Percentiles rank a stretch among this genome's conserved stretches.
Evolutionary conservation across 2,329 filamentous ascomycete genomes (phyloP).

Genomic region (Venturia oleaginea): DNA sequence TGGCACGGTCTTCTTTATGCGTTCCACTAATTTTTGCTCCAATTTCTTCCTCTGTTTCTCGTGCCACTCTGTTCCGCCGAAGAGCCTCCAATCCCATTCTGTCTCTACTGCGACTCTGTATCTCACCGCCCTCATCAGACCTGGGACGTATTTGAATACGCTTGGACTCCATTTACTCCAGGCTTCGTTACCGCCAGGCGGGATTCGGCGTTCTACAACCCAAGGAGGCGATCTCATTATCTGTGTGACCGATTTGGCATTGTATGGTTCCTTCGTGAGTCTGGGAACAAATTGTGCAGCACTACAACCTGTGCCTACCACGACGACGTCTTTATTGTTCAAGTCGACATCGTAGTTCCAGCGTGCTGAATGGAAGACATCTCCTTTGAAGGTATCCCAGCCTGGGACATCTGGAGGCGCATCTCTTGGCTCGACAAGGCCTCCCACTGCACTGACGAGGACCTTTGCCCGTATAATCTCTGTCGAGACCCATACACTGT

Average conservation of each 20-base stretch:
- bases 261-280: conserved; percentile 38
- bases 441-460: conserved; percentile 47
- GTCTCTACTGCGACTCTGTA: conserved; percentile 36
- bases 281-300: conserved; percentile 48
- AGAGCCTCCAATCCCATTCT: conserved; percentile 39
- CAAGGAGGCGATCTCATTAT: conserved; percentile 51
- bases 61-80: conserved; percentile 32
- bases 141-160: conserved; percentile 42
- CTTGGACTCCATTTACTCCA: conserved; percentile 40
- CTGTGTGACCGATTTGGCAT: conserved; percentile 49
- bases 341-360: conserved; percentile 47
- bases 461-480: conserved; percentile 46
- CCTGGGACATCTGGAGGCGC: conserved; percentile 44
- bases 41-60: conserved; percentile 29
- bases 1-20: conserved; percentile 44
- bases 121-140: conserved; percentile 38
- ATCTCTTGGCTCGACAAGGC: conserved; percentile 43
- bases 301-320: conserved; percentile 50
- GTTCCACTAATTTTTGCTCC: conserved; percentile 35
- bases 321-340: conserved; percentile 46
- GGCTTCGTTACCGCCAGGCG: conserved; percentile 30
- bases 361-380: conserved; percentile 49
- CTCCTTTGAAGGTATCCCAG: conserved; percentile 44
- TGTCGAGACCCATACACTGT: conserved; percentile 40
- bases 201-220: conserved; percentile 36